Evolutionary conservation across 306 rosid genomes (phyloP).

Genomic region (Inga oerstediana): DNA sequence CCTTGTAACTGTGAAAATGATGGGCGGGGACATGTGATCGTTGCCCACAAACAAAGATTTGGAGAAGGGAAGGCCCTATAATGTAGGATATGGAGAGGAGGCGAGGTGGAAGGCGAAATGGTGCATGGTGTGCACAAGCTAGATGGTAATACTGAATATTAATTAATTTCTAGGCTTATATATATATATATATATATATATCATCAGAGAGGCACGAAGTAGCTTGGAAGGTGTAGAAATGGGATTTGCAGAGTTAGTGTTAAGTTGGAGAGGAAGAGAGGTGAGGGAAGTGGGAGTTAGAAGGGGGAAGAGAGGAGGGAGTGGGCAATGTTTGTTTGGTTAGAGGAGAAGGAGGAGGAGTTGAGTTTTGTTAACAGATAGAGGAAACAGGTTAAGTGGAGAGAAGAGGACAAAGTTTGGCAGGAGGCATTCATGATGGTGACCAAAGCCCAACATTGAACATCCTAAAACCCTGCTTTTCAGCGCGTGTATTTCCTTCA

Average conservation of each 20-base stretch:
- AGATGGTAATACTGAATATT: neutral
- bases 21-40: neutral
- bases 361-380: neutral
- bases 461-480: neutral
- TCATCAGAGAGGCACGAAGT: neutral
- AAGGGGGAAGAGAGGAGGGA: neutral
- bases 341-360: neutral
- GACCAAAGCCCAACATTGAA: conserved; percentile 41
- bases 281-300: conserved; percentile 38
- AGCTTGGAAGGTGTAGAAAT: neutral
- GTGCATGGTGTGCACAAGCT: conserved; percentile 13
- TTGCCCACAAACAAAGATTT: neutral
- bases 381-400: conserved; percentile 2
- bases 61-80: neutral
- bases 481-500: conserved; percentile 30
- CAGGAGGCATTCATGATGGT: conserved; percentile 57
- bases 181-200: too few relatives aligned
- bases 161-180: neutral
- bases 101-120: neutral
- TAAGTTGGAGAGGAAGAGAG: too few relatives aligned
- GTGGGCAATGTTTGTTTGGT: neutral
- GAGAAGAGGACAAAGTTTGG: conserved; percentile 66
- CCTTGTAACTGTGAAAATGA: neutral
- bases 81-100: neutral
- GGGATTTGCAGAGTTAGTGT: neutral